Percentiles rank a stretch among this genome's conserved stretches.
Evolutionary conservation across 495 filamentous ascomycete genomes (phyloP).

Genomic region (Tuber magnatum): DNA sequence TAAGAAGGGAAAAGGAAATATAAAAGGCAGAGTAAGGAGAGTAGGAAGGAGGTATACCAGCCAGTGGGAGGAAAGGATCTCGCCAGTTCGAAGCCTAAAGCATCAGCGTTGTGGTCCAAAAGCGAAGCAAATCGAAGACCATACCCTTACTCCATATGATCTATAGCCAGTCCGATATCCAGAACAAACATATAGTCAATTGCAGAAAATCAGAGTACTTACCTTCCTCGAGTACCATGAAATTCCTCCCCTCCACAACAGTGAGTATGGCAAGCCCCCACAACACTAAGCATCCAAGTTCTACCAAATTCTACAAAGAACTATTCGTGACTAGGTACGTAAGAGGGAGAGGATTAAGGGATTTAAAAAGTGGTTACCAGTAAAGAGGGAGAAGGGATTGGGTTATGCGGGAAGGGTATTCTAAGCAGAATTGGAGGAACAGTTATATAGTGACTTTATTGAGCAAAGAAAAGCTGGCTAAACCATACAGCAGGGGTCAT

Average conservation of each 20-base stretch:
- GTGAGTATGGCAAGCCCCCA: neutral
- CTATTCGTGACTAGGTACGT: neutral
- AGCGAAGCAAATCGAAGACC: neutral
- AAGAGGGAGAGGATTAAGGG: slow-evolving; percentile 5
- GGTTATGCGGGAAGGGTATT: neutral
- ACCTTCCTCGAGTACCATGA: slow-evolving; percentile 8
- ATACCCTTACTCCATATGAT: neutral
- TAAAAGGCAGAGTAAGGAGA: neutral
- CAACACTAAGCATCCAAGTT: slow-evolving; percentile 1
- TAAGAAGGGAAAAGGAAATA: neutral
- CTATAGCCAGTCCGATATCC: neutral
- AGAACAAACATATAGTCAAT: slow-evolving; percentile 7
- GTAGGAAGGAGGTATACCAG: neutral
- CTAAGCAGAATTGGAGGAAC: neutral
- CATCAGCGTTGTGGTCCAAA: neutral
- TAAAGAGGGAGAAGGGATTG: neutral
- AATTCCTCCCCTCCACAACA: neutral
- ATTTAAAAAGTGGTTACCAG: neutral
- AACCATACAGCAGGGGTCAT: neutral
- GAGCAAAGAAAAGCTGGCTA: neutral
- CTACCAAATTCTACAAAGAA: slow-evolving; percentile 11
- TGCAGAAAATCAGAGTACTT: slow-evolving; percentile 9
- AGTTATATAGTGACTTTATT: neutral
- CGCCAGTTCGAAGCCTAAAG: neutral
- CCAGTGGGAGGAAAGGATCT: neutral